A percentile compares a stretch with the other conserved stretches of the same genome.
Evolutionary conservation across 345 rosid genomes (phyloP).

Genomic region (Triadica sebifera): DNA sequence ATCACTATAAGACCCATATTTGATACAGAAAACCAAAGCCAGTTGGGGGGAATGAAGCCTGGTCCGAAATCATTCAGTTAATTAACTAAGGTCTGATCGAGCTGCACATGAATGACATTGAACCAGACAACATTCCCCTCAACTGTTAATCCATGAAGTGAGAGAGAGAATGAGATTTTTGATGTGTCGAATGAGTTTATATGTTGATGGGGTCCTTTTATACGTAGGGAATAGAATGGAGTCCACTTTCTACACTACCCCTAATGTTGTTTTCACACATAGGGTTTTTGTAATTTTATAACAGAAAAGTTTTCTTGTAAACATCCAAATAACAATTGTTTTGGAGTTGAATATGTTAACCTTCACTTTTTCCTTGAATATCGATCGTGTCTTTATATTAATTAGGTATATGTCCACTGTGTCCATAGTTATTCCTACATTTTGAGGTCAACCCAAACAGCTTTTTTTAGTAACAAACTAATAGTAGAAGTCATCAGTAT

Average conservation of each 20-base stretch:
- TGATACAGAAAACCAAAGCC: not conserved
- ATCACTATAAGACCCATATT: no score
- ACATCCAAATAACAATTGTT: no score
- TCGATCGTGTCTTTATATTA: no score
- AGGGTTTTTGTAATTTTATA: not conserved
- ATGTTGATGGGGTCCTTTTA: conserved; percentile 28
- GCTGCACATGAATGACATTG: conserved; percentile 50
- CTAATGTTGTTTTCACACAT: conserved; percentile 32
- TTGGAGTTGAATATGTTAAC: no score
- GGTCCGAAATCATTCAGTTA: conserved; percentile 72
- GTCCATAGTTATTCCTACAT: not conserved
- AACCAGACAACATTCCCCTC: conserved; percentile 82
- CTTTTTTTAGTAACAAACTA: no score
- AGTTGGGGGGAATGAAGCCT: conserved; percentile 97
- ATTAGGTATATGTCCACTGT: no score
- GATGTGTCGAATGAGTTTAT: conserved; percentile 20
- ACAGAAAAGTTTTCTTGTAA: not conserved
- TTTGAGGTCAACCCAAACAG: conserved; percentile 33
- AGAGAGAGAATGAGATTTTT: not conserved
- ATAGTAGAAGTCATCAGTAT: no score
- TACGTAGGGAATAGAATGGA: conserved; percentile 20
- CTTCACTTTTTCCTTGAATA: no score
- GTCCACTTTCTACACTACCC: conserved; percentile 47
- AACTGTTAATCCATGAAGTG: conserved; percentile 35
- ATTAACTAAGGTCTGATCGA: not conserved